Percentiles rank a stretch among this genome's conserved stretches.
Conservation (phyloP, 2,329 filamentous ascomycete species). For the Calonectria pauciramosa region DNA sequence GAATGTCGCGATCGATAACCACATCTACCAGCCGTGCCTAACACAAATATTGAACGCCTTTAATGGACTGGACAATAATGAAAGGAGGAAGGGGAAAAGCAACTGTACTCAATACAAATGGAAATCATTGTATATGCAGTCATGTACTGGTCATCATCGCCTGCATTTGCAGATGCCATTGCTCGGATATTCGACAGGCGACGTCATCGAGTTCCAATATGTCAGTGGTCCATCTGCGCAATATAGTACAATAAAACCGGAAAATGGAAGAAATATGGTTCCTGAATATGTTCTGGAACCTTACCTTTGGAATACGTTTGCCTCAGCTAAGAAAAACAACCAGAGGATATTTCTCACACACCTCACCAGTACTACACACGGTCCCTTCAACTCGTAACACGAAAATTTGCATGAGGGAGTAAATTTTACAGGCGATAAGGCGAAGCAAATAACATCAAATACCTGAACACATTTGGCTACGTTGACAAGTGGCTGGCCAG, state of each 20-base stretch:
- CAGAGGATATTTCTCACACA: constrained; percentile 50
- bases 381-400: constrained; percentile 36
- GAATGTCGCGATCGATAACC: neutral
- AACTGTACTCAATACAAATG: neutral
- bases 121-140: neutral
- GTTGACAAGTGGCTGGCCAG: constrained; percentile 45
- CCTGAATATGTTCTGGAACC: constrained; percentile 43
- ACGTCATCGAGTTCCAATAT: neutral
- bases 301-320: constrained; percentile 47
- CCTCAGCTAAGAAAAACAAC: constrained; percentile 42
- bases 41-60: neutral
- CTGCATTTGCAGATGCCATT: neutral
- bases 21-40: neutral
- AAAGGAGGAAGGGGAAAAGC: neutral
- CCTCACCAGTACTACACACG: constrained; percentile 49
- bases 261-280: constrained; percentile 23
- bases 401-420: neutral
- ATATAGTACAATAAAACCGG: neutral
- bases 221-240: neutral
- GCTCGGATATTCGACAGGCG: neutral
- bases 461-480: constrained; percentile 47
- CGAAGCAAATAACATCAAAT: constrained; percentile 27
- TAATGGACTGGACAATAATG: neutral
- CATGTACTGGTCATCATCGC: neutral
- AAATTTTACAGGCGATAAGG: neutral